Evolutionary conservation across 192 early-diverging fungal species (phyloP), one percentile per base, ranked within the genome.

Genomic region (Backusella circina): DNA sequence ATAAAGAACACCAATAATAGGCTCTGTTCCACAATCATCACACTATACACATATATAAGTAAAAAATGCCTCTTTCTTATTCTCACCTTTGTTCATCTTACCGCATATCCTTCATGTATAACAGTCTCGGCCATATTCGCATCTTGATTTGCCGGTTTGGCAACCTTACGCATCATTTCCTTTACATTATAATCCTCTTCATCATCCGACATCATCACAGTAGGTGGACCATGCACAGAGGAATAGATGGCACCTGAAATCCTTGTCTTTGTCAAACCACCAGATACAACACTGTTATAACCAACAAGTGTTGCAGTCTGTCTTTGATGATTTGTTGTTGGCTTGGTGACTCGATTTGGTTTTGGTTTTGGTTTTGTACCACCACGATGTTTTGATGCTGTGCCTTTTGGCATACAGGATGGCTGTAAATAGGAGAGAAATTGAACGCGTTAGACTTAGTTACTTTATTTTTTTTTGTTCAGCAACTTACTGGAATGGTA

Each of bases 1-100:
- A 79, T 91, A 91, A 3, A 90, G 87, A 21, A 87, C 81, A 21
- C 92, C 92, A 16, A 93, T 80, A 67, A 93, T 92, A 5, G 92
- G 92, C 66, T 93, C 92, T 10, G 88, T 84, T 23, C 87, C 83
- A 77, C 92, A 93, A 21, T 86, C 82, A 81, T 92, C 89, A 78
- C 92, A 93, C 81, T 91, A 80, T 78, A 54, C 65, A 78, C 33
- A 84, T 75, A 54, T 75, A 71, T 83, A 79, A 13, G 78, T 66
- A 71, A 82, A 41, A 16, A 16, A 41, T 15, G 15, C 8, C 3
- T n/a, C n/a, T n/a, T n/a, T n/a, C n/a, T n/a, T n/a, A 16, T 15
- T 5, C 4, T 15, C 37, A 38, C 37, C 6, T 3, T 41, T 41
- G 13, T 3, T 16, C 3, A 16, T 1, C 77, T 73, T 71, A 82